These are phyloP conservation scores for Physaria fendleri DNA, from an alignment of 345 rosid species.

Conservation along the genomic window DNA sequence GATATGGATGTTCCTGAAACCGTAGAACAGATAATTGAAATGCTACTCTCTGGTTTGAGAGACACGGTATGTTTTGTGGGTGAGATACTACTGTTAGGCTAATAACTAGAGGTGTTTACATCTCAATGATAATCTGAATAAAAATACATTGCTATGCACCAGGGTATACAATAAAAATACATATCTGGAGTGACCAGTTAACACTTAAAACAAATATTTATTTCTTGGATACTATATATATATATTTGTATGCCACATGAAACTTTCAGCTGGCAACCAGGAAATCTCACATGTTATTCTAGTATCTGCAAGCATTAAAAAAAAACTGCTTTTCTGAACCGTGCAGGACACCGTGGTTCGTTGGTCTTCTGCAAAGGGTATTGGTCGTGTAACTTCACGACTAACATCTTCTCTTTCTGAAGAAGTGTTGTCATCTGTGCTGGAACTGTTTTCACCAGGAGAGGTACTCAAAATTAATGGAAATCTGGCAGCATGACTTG, in stretches of 20 bases:
- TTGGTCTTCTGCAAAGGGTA: slow-evolving; percentile 98
- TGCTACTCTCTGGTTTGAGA: slow-evolving; percentile 72
- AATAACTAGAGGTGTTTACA: not conserved
- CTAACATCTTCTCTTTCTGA: slow-evolving; percentile 73
- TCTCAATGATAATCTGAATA: not conserved
- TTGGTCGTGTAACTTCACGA: slow-evolving; percentile 80
- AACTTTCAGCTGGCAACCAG: slow-evolving; percentile 4
- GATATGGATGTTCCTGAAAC: slow-evolving; percentile 82
- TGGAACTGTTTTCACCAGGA: slow-evolving; percentile 82
- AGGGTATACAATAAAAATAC: too few relatives aligned
- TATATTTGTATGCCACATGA: not conserved
- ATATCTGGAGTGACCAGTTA: not conserved
- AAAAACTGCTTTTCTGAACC: not conserved
- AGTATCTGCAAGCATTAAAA: not conserved
- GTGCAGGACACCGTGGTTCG: slow-evolving; percentile 90
- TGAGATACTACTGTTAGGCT: slow-evolving; percentile 27
- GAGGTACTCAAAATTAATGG: slow-evolving; percentile 44
- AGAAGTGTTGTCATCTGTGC: slow-evolving; percentile 75
- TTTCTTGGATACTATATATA: slow-evolving; percentile 1
- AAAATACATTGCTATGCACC: not conserved
- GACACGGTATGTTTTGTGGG: slow-evolving; percentile 65
- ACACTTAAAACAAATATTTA: not conserved
- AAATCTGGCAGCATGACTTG: slow-evolving; percentile 4
- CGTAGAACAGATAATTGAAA: slow-evolving; percentile 79
- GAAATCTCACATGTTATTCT: slow-evolving; percentile 1